These are phyloP conservation scores for Chaetomium sp. DNA, from an alignment of 2,329 filamentous ascomycete genomes.

Conservation along the genomic window DNA sequence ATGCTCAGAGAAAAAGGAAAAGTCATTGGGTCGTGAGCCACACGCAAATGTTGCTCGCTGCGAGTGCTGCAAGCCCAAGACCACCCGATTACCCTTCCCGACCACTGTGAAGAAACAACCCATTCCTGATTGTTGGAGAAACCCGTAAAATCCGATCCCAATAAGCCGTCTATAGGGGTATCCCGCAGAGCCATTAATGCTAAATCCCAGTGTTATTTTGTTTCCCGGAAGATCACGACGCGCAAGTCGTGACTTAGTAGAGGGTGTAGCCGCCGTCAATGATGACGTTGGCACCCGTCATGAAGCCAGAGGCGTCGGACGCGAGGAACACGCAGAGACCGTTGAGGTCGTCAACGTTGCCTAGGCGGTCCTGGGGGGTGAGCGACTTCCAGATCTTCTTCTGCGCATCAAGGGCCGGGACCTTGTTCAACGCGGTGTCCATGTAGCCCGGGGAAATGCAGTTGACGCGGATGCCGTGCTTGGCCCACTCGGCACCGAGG, in stretches of 20 bases:
- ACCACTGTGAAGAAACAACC: background rate
- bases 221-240: background rate
- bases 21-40: background rate
- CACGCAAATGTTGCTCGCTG: background rate
- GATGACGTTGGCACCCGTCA: constrained; percentile 69
- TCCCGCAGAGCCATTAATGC: constrained; percentile 5
- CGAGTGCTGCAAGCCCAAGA: too few species aligned
- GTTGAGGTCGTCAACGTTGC: constrained; percentile 69
- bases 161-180: constrained; percentile 16
- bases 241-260: constrained; percentile 34
- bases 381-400: constrained; percentile 74
- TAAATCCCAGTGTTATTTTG: background rate
- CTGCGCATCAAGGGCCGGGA: constrained; percentile 69
- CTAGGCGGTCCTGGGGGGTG: constrained; percentile 68
- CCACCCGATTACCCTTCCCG: background rate
- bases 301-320: constrained; percentile 65
- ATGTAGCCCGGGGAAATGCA: constrained; percentile 81
- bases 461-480: constrained; percentile 75
- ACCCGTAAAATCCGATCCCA: constrained; percentile 1
- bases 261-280: constrained; percentile 66
- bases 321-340: constrained; percentile 70
- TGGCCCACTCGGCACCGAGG: constrained; percentile 77
- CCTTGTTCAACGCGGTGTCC: constrained; percentile 75
- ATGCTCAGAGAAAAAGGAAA: background rate
- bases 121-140: background rate